phyloP scores from a whole-genome alignment of 164 flowering plant species.

The Buxus sempervirens region DNA sequence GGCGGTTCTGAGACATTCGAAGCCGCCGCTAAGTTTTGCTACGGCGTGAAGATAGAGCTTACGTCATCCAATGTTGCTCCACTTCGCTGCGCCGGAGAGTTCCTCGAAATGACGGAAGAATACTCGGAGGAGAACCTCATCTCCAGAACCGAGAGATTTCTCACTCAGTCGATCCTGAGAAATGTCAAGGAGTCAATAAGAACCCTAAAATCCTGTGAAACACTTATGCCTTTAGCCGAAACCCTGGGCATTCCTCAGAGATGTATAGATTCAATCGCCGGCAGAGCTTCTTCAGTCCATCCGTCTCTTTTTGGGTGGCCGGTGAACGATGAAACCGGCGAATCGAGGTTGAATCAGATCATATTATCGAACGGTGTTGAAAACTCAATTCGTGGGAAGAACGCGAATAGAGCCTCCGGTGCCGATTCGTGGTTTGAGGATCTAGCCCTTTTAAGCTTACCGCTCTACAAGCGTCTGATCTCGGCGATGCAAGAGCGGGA shows the following conservation, averaged over 20 bases:
- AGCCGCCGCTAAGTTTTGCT: slow-evolving; percentile 78
- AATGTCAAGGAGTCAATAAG: slow-evolving; percentile 49
- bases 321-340: slow-evolving; percentile 35
- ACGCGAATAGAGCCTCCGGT: neutral
- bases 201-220: slow-evolving; percentile 61
- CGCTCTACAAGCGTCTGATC: slow-evolving; percentile 53
- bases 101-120: slow-evolving; percentile 78
- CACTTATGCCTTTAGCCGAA: slow-evolving; percentile 51
- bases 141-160: slow-evolving; percentile 59
- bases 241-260: slow-evolving; percentile 39
- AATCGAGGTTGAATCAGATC: slow-evolving; percentile 26
- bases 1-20: slow-evolving; percentile 82
- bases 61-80: slow-evolving; percentile 56
- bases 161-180: slow-evolving; percentile 49
- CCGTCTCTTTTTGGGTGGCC: slow-evolving; percentile 85
- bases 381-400: slow-evolving; percentile 20
- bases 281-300: slow-evolving; percentile 52
- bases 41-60: slow-evolving; percentile 74
- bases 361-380: slow-evolving; percentile 52
- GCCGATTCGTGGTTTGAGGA: slow-evolving; percentile 59
- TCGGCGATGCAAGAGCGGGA: slow-evolving; percentile 47
- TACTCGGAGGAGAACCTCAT: slow-evolving; percentile 67
- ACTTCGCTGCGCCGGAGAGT: slow-evolving; percentile 82
- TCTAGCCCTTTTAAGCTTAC: slow-evolving; percentile 39
- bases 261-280: slow-evolving; percentile 58